Conservation (phyloP, 495 filamentous ascomycete genomes). For the Hypoxylon fuscum region DNA sequence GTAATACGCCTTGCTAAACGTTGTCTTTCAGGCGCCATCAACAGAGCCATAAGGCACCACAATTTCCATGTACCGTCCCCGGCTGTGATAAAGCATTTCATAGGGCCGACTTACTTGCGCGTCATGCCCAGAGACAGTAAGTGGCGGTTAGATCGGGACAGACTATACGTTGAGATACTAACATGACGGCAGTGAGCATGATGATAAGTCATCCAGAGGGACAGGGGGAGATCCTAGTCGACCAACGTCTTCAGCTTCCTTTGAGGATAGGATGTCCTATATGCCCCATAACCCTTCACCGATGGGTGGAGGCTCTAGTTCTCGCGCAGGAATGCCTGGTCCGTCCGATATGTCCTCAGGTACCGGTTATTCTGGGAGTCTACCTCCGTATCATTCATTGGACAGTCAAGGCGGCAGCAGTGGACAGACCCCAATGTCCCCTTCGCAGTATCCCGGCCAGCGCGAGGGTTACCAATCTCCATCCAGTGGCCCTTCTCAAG, state of each 20-base stretch:
- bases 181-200: slow-evolving; percentile 46
- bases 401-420: slow-evolving; percentile 30
- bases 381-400: slow-evolving; percentile 34
- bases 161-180: neutral
- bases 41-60: slow-evolving; percentile 80
- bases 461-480: slow-evolving; percentile 21
- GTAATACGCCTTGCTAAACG: slow-evolving; percentile 27
- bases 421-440: slow-evolving; percentile 38
- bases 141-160: slow-evolving; percentile 36
- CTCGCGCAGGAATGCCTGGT: slow-evolving; percentile 15
- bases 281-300: slow-evolving; percentile 12
- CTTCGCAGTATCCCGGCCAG: slow-evolving; percentile 18
- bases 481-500: slow-evolving; percentile 24
- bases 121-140: slow-evolving; percentile 87
- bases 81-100: slow-evolving; percentile 72
- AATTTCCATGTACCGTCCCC: slow-evolving; percentile 70
- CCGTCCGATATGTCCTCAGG: slow-evolving; percentile 29
- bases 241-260: slow-evolving; percentile 18
- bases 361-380: slow-evolving; percentile 23
- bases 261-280: slow-evolving; percentile 21
- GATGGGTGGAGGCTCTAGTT: slow-evolving; percentile 6
- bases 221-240: slow-evolving; percentile 27
- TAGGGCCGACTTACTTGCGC: slow-evolving; percentile 76
- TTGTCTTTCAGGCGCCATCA: slow-evolving; percentile 76
- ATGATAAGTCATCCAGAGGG: slow-evolving; percentile 47